phyloP scores from a whole-genome alignment of 352 stramenopile genomes.

The Phytophthora rubi region DNA sequence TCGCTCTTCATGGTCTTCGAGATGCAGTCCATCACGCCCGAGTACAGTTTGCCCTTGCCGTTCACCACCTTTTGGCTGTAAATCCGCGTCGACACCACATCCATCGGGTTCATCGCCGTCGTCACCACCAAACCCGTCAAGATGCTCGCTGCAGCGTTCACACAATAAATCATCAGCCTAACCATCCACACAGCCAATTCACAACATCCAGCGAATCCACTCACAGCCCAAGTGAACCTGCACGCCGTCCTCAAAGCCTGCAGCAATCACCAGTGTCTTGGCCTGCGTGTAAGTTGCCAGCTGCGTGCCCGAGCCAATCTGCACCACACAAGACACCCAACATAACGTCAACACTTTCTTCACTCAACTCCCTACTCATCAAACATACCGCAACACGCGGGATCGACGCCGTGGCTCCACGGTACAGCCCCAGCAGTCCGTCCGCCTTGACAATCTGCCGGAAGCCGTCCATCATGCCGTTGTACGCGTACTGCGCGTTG shows the following conservation, averaged over 20 bases:
- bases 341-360: slow-evolving; percentile 5
- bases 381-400: slow-evolving; percentile 75
- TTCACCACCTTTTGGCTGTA: slow-evolving; percentile 91
- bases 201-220: slow-evolving; percentile 10
- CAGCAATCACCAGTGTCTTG: slow-evolving; percentile 82
- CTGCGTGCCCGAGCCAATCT: slow-evolving; percentile 88
- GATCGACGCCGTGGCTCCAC: slow-evolving; percentile 75
- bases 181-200: too few species aligned
- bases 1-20: slow-evolving; percentile 81
- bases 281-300: slow-evolving; percentile 85
- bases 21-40: slow-evolving; percentile 77
- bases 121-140: slow-evolving; percentile 83
- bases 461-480: slow-evolving; percentile 84
- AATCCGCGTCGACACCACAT: slow-evolving; percentile 86
- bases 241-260: slow-evolving; percentile 77
- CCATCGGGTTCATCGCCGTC: slow-evolving; percentile 90
- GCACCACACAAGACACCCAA: slow-evolving; percentile 7
- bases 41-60: slow-evolving; percentile 85
- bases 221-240: slow-evolving; percentile 81
- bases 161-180: slow-evolving; percentile 6
- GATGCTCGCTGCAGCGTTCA: slow-evolving; percentile 61
- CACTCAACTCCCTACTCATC: not conserved
- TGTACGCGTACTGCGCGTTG: slow-evolving; percentile 87
- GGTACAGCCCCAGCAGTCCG: slow-evolving; percentile 74
- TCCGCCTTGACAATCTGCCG: slow-evolving; percentile 76